A percentile compares a stretch with the other conserved stretches of the same genome.
Evolutionary conservation across 495 filamentous ascomycete genomes (phyloP).

Genomic region (Friedmanniomyces simplex): DNA sequence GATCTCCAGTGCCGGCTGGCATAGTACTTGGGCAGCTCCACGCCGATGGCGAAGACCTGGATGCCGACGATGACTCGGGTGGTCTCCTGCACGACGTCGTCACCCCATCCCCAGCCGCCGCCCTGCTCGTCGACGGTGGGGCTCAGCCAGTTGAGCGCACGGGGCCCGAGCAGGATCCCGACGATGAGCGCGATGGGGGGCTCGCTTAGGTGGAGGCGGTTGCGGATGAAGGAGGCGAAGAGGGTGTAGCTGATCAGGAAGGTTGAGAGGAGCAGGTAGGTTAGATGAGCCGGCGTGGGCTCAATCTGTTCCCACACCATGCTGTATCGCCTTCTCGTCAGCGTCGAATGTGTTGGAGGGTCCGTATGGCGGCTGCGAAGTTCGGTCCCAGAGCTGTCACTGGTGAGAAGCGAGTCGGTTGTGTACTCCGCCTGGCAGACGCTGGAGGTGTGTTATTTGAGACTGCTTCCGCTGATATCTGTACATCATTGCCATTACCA

Average conservation of each 20-base stretch:
- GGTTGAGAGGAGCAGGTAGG: slow-evolving; percentile 35
- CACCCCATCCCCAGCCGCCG: slow-evolving; percentile 34
- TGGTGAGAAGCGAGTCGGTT: no score
- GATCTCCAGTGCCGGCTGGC: slow-evolving; percentile 36
- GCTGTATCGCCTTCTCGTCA: not conserved
- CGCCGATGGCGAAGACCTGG: slow-evolving; percentile 39
- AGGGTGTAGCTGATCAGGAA: slow-evolving; percentile 42
- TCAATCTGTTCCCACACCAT: slow-evolving; percentile 37
- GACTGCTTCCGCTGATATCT: no score
- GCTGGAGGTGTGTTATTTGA: no score
- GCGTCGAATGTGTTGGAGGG: not conserved
- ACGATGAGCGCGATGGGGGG: slow-evolving; percentile 40
- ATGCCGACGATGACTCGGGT: slow-evolving; percentile 39
- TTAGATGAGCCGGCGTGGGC: slow-evolving; percentile 36
- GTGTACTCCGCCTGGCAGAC: no score
- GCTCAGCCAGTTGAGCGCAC: slow-evolving; percentile 27
- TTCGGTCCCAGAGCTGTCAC: no score
- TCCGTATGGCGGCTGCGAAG: no score
- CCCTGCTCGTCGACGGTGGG: slow-evolving; percentile 14
- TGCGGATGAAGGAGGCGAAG: slow-evolving; percentile 40
- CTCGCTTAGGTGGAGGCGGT: slow-evolving; percentile 43
- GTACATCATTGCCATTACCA: no score
- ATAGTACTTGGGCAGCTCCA: slow-evolving; percentile 39
- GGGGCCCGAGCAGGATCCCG: slow-evolving; percentile 38
- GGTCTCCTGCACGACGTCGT: slow-evolving; percentile 31